phyloP scores from a whole-genome alignment of 148 eudicot genomes.

The Fallopia convolvulus region DNA sequence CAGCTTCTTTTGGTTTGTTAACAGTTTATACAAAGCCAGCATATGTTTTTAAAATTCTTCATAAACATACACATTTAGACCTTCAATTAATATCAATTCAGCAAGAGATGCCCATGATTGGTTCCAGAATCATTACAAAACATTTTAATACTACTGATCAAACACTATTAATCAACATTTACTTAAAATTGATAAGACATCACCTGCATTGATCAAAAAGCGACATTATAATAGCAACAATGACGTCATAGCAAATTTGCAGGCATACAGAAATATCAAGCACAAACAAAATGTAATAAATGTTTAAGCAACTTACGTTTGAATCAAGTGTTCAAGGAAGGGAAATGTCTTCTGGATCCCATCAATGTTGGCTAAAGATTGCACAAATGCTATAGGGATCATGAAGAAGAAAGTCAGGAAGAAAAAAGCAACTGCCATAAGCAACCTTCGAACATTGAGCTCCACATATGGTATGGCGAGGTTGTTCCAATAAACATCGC shows the following conservation, averaged over 20 bases:
- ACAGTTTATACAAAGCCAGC: background rate
- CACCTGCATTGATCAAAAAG: background rate
- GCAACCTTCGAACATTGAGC: slow-evolving; percentile 11
- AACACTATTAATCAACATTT: background rate
- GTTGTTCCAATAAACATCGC: slow-evolving; percentile 11
- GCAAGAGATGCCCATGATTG: background rate
- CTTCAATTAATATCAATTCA: background rate
- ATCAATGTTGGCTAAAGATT: slow-evolving; percentile 14
- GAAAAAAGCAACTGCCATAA: slow-evolving; percentile 15
- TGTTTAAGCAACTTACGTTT: slow-evolving; percentile 1
- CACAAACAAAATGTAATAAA: background rate
- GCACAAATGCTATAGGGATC: slow-evolving; percentile 15
- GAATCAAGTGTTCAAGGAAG: slow-evolving; percentile 3
- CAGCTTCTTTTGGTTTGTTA: background rate
- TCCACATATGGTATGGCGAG: slow-evolving; percentile 11
- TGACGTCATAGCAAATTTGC: background rate
- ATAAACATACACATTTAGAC: background rate
- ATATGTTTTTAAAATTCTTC: background rate
- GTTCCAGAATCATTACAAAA: background rate
- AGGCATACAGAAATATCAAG: background rate
- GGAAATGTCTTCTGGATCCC: slow-evolving; percentile 15
- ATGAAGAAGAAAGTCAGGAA: slow-evolving; percentile 12
- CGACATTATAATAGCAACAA: background rate
- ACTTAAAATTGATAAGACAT: background rate
- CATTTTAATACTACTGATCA: background rate